These are phyloP conservation scores for Xylaria telfairii DNA, from an alignment of 495 filamentous ascomycete genomes.

Conservation along the genomic window DNA sequence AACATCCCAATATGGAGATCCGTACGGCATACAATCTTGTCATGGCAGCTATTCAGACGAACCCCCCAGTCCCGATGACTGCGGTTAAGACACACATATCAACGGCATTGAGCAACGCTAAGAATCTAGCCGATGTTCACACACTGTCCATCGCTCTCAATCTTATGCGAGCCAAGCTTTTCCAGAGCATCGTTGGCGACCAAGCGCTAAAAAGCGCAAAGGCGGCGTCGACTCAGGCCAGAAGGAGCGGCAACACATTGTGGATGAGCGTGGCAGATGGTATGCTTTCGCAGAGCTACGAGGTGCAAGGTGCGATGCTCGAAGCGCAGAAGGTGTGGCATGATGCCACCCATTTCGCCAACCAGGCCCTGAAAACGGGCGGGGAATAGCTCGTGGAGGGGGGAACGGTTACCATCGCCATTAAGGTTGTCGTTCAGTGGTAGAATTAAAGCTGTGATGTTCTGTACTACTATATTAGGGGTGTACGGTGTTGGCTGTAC, in stretches of 20 bases:
- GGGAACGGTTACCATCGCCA: background rate
- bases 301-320: conserved; percentile 69
- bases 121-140: conserved; percentile 70
- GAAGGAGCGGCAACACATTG: conserved; percentile 73
- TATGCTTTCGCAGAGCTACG: conserved; percentile 76
- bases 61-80: conserved; percentile 62
- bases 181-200: conserved; percentile 82
- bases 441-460: background rate
- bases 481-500: background rate
- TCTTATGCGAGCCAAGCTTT: conserved; percentile 86
- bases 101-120: conserved; percentile 56
- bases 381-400: conserved; percentile 13
- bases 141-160: conserved; percentile 81
- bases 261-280: conserved; percentile 88
- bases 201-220: conserved; percentile 88
- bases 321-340: conserved; percentile 59
- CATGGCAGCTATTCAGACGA: conserved; percentile 67
- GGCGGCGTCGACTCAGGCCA: conserved; percentile 75
- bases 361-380: conserved; percentile 34
- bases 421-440: background rate
- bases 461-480: conserved; percentile 21
- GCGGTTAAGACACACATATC: conserved; percentile 81
- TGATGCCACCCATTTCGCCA: conserved; percentile 38
- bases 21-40: conserved; percentile 80
- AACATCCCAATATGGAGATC: conserved; percentile 74